Percentiles rank a stretch among this genome's conserved stretches.
These are phyloP conservation scores for Crepidotus variabilis DNA, from an alignment of 768 basidiomycete species.

Conservation along the genomic window DNA sequence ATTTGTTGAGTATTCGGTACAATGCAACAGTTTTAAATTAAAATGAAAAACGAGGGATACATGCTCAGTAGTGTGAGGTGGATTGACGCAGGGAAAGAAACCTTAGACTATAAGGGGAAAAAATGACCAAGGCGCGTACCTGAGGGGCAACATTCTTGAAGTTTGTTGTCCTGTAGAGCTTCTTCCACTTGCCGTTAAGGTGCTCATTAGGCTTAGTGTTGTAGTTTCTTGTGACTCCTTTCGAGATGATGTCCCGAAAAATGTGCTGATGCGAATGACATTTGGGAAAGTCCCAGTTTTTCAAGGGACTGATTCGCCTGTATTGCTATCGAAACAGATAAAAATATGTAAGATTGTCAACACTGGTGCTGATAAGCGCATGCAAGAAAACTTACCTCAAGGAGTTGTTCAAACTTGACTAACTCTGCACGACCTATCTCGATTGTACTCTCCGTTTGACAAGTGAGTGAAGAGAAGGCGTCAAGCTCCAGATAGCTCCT, in stretches of 20 bases:
- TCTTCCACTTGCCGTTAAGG: constrained; percentile 24
- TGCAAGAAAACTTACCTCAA: constrained; percentile 17
- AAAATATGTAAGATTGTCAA: background rate
- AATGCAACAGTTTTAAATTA: no score
- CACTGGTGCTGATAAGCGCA: background rate
- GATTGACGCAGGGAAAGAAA: background rate
- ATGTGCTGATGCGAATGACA: constrained; percentile 28
- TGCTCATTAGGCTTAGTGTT: constrained; percentile 29
- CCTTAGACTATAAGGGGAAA: background rate
- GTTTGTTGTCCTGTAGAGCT: constrained; percentile 26
- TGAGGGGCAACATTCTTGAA: constrained; percentile 28
- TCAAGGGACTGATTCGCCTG: background rate
- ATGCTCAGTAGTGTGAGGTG: no score
- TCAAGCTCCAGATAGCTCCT: constrained; percentile 27
- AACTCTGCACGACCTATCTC: constrained; percentile 14
- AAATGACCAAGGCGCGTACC: constrained; percentile 13
- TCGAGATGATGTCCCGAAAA: constrained; percentile 25
- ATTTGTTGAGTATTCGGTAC: no score
- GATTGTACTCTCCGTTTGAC: constrained; percentile 27
- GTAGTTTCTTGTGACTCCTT: constrained; percentile 27
- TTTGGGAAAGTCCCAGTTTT: constrained; percentile 34
- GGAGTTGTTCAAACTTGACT: constrained; percentile 8
- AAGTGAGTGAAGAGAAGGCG: constrained; percentile 23
- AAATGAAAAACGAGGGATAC: no score
- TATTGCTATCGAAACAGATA: constrained; percentile 4